phyloP scores from a whole-genome alignment of 2,329 filamentous ascomycete genomes.

The Beauveria australis region DNA sequence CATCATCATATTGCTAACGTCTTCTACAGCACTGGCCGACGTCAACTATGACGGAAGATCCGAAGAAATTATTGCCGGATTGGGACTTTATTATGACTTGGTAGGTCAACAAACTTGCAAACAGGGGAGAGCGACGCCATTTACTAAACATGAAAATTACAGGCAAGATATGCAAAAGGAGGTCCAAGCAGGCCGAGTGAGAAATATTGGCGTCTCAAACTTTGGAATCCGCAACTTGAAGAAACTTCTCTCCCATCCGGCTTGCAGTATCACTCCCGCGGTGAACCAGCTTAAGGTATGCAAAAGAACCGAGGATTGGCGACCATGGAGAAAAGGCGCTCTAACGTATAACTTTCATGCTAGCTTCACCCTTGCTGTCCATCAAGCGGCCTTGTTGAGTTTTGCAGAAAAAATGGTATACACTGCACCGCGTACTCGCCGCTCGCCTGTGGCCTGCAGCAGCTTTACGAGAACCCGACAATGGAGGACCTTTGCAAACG shows the following conservation, averaged over 20 bases:
- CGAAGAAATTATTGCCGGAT: background rate
- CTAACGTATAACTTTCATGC: background rate
- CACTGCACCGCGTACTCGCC: slow-evolving; percentile 7
- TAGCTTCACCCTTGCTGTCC: slow-evolving; percentile 7
- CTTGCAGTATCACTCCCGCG: background rate
- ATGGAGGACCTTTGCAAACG: background rate
- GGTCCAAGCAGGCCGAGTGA: slow-evolving; percentile 58
- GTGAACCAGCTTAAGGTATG: slow-evolving; percentile 4
- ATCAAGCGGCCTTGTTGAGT: background rate
- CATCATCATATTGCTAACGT: background rate
- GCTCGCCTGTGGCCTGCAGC: background rate
- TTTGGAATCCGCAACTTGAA: slow-evolving; percentile 75
- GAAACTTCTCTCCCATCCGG: slow-evolving; percentile 59
- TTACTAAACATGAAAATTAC: background rate
- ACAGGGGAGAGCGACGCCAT: background rate
- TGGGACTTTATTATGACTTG: slow-evolving; percentile 6
- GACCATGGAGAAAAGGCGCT: too few relatives aligned
- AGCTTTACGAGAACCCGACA: background rate
- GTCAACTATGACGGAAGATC: background rate
- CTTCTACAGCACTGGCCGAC: slow-evolving; percentile 1
- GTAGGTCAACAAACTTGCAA: background rate
- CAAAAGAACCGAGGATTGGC: background rate
- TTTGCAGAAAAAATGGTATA: background rate
- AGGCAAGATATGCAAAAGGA: slow-evolving; percentile 57
- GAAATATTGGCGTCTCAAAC: slow-evolving; percentile 80